Evolutionary conservation across 768 basidiomycete species (phyloP).

Genomic region (Gymnopilus dilepis): DNA sequence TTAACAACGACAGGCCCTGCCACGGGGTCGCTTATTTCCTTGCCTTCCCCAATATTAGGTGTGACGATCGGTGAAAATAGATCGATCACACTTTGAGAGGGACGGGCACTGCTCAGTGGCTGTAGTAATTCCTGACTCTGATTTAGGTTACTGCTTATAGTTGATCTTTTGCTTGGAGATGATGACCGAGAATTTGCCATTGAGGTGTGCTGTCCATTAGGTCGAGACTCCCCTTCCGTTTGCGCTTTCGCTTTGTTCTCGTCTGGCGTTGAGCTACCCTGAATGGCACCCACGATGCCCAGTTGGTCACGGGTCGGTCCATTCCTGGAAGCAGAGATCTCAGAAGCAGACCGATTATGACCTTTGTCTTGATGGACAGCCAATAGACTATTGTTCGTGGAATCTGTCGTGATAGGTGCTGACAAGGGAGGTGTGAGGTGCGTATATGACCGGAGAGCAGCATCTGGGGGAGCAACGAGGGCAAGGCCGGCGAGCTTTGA

Average conservation of each 20-base stretch:
- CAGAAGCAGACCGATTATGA: conserved; percentile 57
- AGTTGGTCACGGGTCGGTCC: conserved; percentile 36
- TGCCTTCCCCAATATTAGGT: conserved; percentile 66
- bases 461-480: conserved; percentile 76
- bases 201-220: conserved; percentile 33
- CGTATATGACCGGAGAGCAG: conserved; percentile 56
- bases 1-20: conserved; percentile 66
- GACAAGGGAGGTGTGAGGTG: conserved; percentile 58
- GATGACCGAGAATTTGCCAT: conserved; percentile 39
- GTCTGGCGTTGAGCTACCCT: conserved; percentile 20
- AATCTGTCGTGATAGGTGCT: conserved; percentile 43
- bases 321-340: conserved; percentile 37
- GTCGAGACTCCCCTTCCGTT: conserved; percentile 27
- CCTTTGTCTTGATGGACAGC: conserved; percentile 27
- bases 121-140: conserved; percentile 19
- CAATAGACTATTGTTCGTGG: conserved; percentile 25
- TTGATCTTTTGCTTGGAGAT: conserved; percentile 19
- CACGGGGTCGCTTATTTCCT: conserved; percentile 63
- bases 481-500: conserved; percentile 57
- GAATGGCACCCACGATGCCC: conserved; percentile 50
- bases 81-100: conserved; percentile 28
- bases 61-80: conserved; percentile 49
- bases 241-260: conserved; percentile 19
- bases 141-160: conserved; percentile 11
- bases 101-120: conserved; percentile 18